Conservation (phyloP, 148 eudicot genomes). For the Talinum fruticosum region DNA sequence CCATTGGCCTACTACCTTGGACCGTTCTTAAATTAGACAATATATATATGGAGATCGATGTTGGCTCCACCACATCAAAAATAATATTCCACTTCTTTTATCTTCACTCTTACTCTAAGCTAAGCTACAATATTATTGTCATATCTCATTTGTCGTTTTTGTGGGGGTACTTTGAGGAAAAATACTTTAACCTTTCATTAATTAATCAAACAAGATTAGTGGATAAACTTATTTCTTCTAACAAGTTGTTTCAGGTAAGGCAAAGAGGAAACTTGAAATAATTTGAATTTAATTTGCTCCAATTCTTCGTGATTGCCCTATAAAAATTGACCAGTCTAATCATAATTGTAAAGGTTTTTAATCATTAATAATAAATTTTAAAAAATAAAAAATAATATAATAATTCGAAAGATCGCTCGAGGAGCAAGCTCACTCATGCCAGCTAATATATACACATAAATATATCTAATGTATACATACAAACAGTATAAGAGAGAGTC, state of each 20-base stretch:
- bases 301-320: no score
- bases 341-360: no score
- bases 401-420: no score
- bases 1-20: not conserved
- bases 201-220: not conserved
- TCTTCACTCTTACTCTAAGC: conserved; percentile 18
- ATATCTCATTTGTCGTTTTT: conserved; percentile 7
- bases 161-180: not conserved
- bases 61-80: not conserved
- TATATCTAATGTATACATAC: no score
- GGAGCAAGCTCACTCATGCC: no score
- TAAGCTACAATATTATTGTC: conserved; percentile 1
- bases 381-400: no score
- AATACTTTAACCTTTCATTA: not conserved
- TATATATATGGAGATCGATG: not conserved
- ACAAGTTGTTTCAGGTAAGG: not conserved
- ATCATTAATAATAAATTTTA: no score
- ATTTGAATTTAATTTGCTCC: no score
- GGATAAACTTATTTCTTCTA: not conserved
- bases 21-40: not conserved
- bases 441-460: no score
- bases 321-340: no score
- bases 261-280: not conserved
- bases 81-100: conserved; percentile 1
- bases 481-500: no score